Base-by-base conservation (phyloP, 345 rosid genomes). In the Acer yangbiense region DNA sequence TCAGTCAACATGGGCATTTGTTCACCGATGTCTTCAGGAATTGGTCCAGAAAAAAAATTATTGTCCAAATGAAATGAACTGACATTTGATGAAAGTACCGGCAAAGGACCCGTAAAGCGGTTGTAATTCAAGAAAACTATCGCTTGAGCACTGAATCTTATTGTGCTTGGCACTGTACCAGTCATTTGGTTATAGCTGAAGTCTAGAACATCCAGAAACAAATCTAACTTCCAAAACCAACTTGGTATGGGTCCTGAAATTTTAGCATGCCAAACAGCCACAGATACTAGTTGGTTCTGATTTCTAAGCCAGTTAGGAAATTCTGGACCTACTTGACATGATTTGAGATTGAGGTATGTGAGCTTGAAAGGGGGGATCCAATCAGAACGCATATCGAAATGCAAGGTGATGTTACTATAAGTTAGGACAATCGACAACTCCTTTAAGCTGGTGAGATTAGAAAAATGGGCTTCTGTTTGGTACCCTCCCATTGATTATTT, bases 311-410 rank as follows among this genome's bases (percentile, higher is more conserved):
- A 82, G 2, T 6, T 18, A 2, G 84, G 84, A 60, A 82, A 82
- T 16, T 70, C 4, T 9, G 81, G 84, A 35, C 84, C 84, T 3
- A 82, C 48, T 10, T 4, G 14, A 41, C 81, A 82, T 9, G 75
- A 29, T 29, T 55, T 46, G 11, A 82, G 76, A 2, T 82, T 43
- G 2, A 82, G 62, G 76, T 8, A 77, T 14, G 0, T 65, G 21
- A 82, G 84, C 20, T 82, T 78, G 61, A 82, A 82, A 65, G 81
- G 76, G 27, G 84, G 84, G 60, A 78, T 44, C 81, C 81, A 82
- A 7, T 70, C 23, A 11, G 79, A 18, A 46, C 64, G 67, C 9
- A 44, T 12, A 10, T 17, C 39, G 9, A 39, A 68, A 2, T 63
- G 6, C 71, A 14, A 46, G 44, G 21, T 43, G 68, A 10, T 52